Percentiles rank a stretch among this genome's conserved stretches.
Evolutionary conservation across 176 grass and related monocot genomes (phyloP).

Genomic region (Canna indica): DNA sequence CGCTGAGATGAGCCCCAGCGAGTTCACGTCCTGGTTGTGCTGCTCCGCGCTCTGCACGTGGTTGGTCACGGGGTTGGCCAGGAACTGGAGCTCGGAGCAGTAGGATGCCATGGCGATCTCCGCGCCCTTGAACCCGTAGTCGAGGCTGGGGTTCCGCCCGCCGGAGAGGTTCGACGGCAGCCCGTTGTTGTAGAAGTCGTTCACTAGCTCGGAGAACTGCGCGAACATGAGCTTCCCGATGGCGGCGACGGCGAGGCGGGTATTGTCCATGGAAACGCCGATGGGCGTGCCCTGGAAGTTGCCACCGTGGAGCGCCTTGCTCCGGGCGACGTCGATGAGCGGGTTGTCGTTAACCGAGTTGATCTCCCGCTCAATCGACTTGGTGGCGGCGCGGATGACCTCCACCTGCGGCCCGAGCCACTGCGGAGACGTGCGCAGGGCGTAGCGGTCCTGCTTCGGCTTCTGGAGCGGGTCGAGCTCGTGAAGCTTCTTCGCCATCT

Average conservation of each 20-base stretch:
- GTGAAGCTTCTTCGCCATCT: slow-evolving; percentile 19
- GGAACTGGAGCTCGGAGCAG: slow-evolving; percentile 24
- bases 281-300: slow-evolving; percentile 22
- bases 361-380: slow-evolving; percentile 19
- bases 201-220: slow-evolving; percentile 20
- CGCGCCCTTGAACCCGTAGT: slow-evolving; percentile 18
- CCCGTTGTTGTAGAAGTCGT: slow-evolving; percentile 22
- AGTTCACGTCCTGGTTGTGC: slow-evolving; percentile 24
- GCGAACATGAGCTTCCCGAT: slow-evolving; percentile 21
- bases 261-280: slow-evolving; percentile 18
- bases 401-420: slow-evolving; percentile 19
- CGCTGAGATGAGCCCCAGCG: slow-evolving; percentile 6
- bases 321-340: slow-evolving; percentile 17
- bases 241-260: slow-evolving; percentile 13
- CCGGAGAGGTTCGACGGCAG: slow-evolving; percentile 19
- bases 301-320: slow-evolving; percentile 14
- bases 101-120: slow-evolving; percentile 29
- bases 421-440: slow-evolving; percentile 15
- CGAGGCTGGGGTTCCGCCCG: slow-evolving; percentile 11
- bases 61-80: slow-evolving; percentile 22
- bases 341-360: slow-evolving; percentile 20
- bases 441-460: slow-evolving; percentile 20
- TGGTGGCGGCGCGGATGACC: slow-evolving; percentile 12
- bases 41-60: slow-evolving; percentile 29
- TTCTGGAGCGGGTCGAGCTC: slow-evolving; percentile 20